Conservation (phyloP, 1,284 basidiomycete species). For the Ganoderma meredithae region DNA sequence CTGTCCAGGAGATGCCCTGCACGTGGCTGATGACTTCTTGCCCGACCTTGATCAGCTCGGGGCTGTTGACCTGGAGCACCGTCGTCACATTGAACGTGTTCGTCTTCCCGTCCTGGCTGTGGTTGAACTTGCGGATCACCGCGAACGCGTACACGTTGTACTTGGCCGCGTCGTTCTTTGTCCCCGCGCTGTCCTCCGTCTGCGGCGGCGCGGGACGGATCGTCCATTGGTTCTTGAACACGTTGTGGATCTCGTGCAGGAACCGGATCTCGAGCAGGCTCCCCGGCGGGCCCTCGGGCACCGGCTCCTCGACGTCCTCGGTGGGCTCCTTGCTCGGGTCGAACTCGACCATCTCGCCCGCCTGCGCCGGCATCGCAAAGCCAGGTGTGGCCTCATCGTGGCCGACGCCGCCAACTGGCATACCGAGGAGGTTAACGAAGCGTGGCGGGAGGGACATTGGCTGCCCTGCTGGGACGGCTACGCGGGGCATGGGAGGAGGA, state of each 20-base stretch:
- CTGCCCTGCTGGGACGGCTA: slow-evolving; percentile 11
- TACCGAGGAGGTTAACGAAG: slow-evolving; percentile 24
- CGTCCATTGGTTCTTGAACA: slow-evolving; percentile 37
- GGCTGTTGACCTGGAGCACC: slow-evolving; percentile 58
- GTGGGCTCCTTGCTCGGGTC: slow-evolving; percentile 19
- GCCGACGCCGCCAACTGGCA: slow-evolving; percentile 11
- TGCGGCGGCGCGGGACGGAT: slow-evolving; percentile 37
- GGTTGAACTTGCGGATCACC: slow-evolving; percentile 41
- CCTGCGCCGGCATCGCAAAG: slow-evolving; percentile 31
- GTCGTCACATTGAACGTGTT: slow-evolving; percentile 39
- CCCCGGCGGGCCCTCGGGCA: slow-evolving; percentile 37
- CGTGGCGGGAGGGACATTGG: slow-evolving; percentile 13
- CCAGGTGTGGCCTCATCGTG: slow-evolving; percentile 21
- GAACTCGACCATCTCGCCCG: slow-evolving; percentile 33
- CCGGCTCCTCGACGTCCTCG: slow-evolving; percentile 27
- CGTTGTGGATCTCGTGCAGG: slow-evolving; percentile 40
- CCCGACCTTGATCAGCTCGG: slow-evolving; percentile 59
- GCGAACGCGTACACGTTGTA: slow-evolving; percentile 42
- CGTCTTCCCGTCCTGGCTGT: slow-evolving; percentile 30
- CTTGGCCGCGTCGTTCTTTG: slow-evolving; percentile 35
- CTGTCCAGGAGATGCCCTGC: slow-evolving; percentile 65
- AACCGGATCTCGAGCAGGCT: slow-evolving; percentile 40
- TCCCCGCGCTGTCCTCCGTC: slow-evolving; percentile 20
- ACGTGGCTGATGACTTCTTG: slow-evolving; percentile 60
- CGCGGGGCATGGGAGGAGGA: slow-evolving; percentile 12